These are phyloP conservation scores for Multifurca ochricompacta DNA, from an alignment of 768 basidiomycete species.

Conservation along the genomic window DNA sequence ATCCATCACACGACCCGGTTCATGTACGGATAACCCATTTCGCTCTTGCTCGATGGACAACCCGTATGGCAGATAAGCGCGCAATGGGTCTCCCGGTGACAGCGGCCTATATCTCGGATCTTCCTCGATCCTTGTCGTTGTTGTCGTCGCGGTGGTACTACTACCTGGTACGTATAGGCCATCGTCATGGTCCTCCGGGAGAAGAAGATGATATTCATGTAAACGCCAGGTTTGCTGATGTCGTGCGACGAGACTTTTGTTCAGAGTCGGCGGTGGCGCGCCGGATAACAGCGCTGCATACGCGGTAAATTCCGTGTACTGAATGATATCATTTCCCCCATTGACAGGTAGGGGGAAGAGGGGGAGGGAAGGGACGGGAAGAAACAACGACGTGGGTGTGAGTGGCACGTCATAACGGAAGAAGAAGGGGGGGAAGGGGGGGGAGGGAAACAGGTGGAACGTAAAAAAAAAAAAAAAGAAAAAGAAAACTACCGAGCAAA, in stretches of 20 bases:
- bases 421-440: not conserved
- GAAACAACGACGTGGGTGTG: too few relatives aligned
- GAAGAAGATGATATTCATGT: constrained; percentile 59
- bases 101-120: constrained; percentile 30
- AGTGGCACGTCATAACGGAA: not conserved
- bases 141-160: constrained; percentile 22
- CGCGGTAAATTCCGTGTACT: constrained; percentile 81
- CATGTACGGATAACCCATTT: constrained; percentile 41
- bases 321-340: too few relatives aligned
- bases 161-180: too few relatives aligned
- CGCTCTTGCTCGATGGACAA: constrained; percentile 41
- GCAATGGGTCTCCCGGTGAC: constrained; percentile 51
- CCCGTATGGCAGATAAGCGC: constrained; percentile 51
- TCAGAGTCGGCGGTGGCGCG: constrained; percentile 54
- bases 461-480: not conserved
- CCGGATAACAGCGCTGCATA: constrained; percentile 75
- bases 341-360: too few relatives aligned
- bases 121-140: not conserved
- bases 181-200: constrained; percentile 27
- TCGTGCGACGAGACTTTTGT: constrained; percentile 66
- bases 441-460: too few relatives aligned
- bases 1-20: constrained; percentile 31
- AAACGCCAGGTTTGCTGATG: constrained; percentile 90
- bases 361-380: too few relatives aligned
- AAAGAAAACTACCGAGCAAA: not conserved